Evolutionary conservation across 768 basidiomycete genomes (phyloP), one percentile per base, ranked within the genome.

Genomic region (Hortiboletus campestris): DNA sequence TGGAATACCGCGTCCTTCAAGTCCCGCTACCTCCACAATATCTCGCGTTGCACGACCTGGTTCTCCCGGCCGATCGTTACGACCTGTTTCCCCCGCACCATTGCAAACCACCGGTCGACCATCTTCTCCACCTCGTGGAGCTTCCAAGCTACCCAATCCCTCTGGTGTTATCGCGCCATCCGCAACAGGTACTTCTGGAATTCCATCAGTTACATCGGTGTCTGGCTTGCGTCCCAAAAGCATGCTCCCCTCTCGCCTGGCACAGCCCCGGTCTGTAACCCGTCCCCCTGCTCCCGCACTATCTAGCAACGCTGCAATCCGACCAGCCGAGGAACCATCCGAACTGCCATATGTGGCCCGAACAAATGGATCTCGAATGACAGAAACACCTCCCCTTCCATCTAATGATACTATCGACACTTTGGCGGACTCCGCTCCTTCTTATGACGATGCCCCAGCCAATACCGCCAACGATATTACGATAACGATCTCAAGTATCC

Each of bases 401-500:
- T 58, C 68, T 20, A 67, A 58, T 35, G 66, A 63, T 42, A 63
- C 61, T 46, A 53, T 58, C 44, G 74, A 82, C 40, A 60, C 67
- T 29, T 61, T 73, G 19, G 74, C 78, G 47, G 71, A 71, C 9
- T 59, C 62, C 32, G 57, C 71, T 19, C 67, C 58, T 42, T 69
- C 66, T 45, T 58, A 63, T 55, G 66, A 69, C 19, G 60, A 66
- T 43, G 14, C 36, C 22, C 47, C 53, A 64, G 16, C 28, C 31
- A 55, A 55, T 43, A 39, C 6, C 57, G 51, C 70, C 71, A 84
- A 84, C 53, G 87, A 85, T 57, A 88, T 94, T 53, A 84, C 88
- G 8, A 77, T 92, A 48, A 86, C 84, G 3, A 95, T 97, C 57
- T 94, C 89, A 29, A 92, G 87, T 55, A 93, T 96, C 49, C 79